phyloP scores from a whole-genome alignment of 2,329 filamentous ascomycete species.

The Colletotrichum camelliae region DNA sequence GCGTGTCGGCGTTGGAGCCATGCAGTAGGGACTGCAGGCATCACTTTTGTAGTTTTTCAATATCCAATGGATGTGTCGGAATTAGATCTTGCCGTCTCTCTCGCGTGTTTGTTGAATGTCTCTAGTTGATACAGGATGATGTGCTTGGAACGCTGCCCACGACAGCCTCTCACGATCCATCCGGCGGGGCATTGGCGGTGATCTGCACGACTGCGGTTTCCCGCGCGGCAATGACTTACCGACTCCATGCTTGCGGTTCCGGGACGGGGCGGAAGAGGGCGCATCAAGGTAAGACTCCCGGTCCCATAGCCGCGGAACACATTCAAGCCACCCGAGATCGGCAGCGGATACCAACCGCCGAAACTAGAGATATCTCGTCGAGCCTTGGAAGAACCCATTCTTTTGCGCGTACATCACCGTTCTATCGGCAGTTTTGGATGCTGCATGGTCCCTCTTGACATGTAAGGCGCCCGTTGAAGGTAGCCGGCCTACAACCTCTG shows the following conservation, averaged over 20 bases:
- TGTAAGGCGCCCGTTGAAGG: background rate
- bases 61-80: slow-evolving; percentile 17
- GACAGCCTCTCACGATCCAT: background rate
- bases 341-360: background rate
- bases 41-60: slow-evolving; percentile 19
- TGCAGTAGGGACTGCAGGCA: slow-evolving; percentile 14
- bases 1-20: slow-evolving; percentile 18
- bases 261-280: background rate
- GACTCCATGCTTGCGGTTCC: background rate
- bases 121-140: background rate
- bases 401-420: background rate
- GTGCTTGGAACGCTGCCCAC: too few relatives aligned
- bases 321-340: background rate
- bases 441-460: background rate
- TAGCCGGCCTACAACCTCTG: background rate
- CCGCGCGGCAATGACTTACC: background rate
- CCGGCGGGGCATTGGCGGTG: background rate
- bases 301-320: background rate
- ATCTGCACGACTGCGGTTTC: background rate
- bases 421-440: background rate
- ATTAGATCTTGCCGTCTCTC: background rate
- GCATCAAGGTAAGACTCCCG: background rate
- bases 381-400: background rate
- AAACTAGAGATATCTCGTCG: background rate
- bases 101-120: background rate